A percentile compares a stretch with the other conserved stretches of the same genome.
These are phyloP conservation scores for Cercospora sp. DNA, from an alignment of 2,329 filamentous ascomycete genomes.

Conservation along the genomic window DNA sequence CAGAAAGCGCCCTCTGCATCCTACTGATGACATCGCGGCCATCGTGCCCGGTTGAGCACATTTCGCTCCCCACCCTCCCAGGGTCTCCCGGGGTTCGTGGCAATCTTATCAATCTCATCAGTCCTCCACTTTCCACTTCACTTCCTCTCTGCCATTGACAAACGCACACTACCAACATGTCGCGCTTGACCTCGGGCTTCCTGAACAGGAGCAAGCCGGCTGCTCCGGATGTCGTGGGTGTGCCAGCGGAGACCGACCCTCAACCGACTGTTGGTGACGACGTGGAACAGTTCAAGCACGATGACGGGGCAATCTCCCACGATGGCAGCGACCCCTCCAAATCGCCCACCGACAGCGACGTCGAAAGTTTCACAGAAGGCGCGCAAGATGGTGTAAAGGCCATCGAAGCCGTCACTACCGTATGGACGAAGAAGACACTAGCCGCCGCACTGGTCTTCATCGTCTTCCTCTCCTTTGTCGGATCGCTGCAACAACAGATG, in stretches of 20 bases:
- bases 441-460: slow-evolving; percentile 31
- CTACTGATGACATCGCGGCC: not conserved
- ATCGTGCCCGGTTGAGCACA: not conserved
- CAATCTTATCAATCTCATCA: slow-evolving; percentile 10
- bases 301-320: not conserved
- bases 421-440: slow-evolving; percentile 41
- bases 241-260: not conserved
- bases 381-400: slow-evolving; percentile 44
- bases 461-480: slow-evolving; percentile 26
- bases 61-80: not conserved
- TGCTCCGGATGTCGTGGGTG: slow-evolving; percentile 6
- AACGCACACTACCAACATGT: not conserved
- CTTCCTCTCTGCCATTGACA: not conserved
- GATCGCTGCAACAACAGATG: slow-evolving; percentile 11
- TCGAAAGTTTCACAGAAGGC: slow-evolving; percentile 4
- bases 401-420: slow-evolving; percentile 44
- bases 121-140: not conserved
- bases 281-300: slow-evolving; percentile 9
- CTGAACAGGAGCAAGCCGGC: slow-evolving; percentile 5
- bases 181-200: slow-evolving; percentile 7
- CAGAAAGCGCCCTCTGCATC: not conserved
- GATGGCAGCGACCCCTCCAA: not conserved
- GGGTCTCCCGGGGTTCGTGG: not conserved
- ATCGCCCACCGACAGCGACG: slow-evolving; percentile 3
- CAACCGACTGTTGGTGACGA: not conserved